Conservation (phyloP, 2,329 filamentous ascomycete species). For the Monosporascus sp. region DNA sequence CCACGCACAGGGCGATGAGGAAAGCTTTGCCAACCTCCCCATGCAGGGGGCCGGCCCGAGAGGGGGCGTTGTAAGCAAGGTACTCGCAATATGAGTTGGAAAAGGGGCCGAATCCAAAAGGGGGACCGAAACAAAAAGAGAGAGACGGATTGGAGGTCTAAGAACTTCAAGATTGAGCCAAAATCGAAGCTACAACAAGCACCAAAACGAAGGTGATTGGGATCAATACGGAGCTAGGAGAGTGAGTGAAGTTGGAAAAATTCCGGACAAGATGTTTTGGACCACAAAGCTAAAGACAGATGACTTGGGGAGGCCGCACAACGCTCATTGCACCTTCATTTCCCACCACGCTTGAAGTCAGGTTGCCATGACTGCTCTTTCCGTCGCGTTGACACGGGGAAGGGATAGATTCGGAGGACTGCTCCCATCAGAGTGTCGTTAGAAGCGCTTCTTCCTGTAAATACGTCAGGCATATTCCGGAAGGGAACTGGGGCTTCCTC, state of each 20-base stretch:
- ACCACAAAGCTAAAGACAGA: too few relatives aligned
- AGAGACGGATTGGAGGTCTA: slow-evolving; percentile 3
- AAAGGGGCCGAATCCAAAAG: neutral
- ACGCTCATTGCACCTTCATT: neutral
- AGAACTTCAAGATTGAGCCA: slow-evolving; percentile 21
- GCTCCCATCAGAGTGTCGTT: neutral
- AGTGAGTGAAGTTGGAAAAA: slow-evolving; percentile 4
- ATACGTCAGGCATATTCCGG: too few relatives aligned
- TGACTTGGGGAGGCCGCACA: too few relatives aligned
- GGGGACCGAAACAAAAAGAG: slow-evolving; percentile 3
- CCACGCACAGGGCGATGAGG: neutral
- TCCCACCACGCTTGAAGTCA: neutral
- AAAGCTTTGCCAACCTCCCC: neutral
- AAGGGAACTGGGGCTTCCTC: neutral
- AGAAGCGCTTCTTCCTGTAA: neutral
- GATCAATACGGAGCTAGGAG: neutral
- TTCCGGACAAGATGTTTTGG: neutral
- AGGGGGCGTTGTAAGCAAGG: neutral
- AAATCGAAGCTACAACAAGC: slow-evolving; percentile 22
- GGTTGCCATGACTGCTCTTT: neutral
- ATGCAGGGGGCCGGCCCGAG: neutral
- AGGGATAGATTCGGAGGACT: neutral
- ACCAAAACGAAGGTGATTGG: slow-evolving; percentile 14
- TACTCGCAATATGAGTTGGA: neutral
- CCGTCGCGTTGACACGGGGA: neutral